These are phyloP conservation scores for Ilex aquifolium DNA, from an alignment of 257 asterid species.

Conservation along the genomic window DNA sequence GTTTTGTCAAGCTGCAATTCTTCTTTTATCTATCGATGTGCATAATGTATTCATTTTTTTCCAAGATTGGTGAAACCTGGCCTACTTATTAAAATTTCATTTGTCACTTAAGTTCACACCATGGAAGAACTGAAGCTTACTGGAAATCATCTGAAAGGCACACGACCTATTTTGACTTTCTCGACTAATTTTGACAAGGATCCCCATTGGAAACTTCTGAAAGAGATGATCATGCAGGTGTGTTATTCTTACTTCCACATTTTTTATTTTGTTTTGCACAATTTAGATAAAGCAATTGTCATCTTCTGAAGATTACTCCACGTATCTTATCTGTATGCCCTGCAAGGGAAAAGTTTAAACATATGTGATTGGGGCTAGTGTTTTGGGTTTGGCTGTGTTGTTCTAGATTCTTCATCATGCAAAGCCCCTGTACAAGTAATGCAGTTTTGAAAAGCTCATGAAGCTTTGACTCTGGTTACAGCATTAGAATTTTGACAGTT, in stretches of 20 bases:
- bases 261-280: too few species aligned
- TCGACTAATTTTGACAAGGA: conserved; percentile 54
- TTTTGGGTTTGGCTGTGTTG: too few species aligned
- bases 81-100: neutral
- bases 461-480: neutral
- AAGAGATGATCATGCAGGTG: conserved; percentile 69
- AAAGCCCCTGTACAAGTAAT: too few species aligned
- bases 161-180: conserved; percentile 69
- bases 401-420: too few species aligned
- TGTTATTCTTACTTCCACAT: neutral
- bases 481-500: too few species aligned
- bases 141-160: conserved; percentile 81
- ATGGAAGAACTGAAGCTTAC: conserved; percentile 98
- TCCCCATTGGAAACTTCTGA: conserved; percentile 68
- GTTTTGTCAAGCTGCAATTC: neutral
- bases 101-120: conserved; percentile 62
- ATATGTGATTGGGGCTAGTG: too few species aligned
- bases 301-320: too few species aligned
- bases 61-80: neutral
- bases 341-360: too few species aligned
- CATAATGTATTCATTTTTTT: neutral
- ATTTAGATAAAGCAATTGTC: neutral
- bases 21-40: neutral
- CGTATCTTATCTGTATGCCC: too few species aligned
- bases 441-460: neutral